A percentile compares a stretch with the other conserved stretches of the same genome.
These are phyloP conservation scores for Neurospora sp. DNA, from an alignment of 495 filamentous ascomycete genomes.

Conservation along the genomic window DNA sequence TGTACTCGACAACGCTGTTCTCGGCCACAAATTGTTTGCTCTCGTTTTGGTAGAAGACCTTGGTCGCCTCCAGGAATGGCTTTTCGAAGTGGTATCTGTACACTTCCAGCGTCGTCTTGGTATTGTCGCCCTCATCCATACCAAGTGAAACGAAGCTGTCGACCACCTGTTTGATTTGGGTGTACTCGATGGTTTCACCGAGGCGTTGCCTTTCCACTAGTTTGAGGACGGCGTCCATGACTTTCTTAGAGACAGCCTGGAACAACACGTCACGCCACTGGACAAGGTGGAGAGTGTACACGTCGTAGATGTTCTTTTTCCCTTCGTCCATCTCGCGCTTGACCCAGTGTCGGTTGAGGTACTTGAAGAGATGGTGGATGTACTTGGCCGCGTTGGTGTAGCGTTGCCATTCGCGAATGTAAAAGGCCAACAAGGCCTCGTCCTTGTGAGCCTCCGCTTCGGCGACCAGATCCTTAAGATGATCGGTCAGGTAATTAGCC, in stretches of 20 bases:
- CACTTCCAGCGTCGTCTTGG: constrained; percentile 89
- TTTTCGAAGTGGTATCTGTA: constrained; percentile 86
- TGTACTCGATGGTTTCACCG: constrained; percentile 95
- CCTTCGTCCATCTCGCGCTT: constrained; percentile 98
- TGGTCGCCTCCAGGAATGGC: constrained; percentile 82
- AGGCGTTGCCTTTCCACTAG: constrained; percentile 96
- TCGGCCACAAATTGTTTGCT: constrained; percentile 90
- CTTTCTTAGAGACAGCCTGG: constrained; percentile 64
- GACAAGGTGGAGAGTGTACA: constrained; percentile 92
- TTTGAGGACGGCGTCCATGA: constrained; percentile 91
- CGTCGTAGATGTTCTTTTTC: constrained; percentile 96
- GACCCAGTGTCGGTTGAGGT: constrained; percentile 98
- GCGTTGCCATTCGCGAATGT: constrained; percentile 91
- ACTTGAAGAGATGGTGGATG: constrained; percentile 93
- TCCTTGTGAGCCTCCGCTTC: constrained; percentile 70
- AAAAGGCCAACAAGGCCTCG: constrained; percentile 86
- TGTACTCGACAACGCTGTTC: constrained; percentile 97
- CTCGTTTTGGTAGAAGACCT: constrained; percentile 78
- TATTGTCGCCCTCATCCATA: constrained; percentile 83
- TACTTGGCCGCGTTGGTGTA: constrained; percentile 94
- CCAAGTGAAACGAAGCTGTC: constrained; percentile 95
- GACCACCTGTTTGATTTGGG: constrained; percentile 93
- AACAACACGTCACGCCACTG: constrained; percentile 93
- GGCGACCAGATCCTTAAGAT: constrained; percentile 55
- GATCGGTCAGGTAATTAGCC: constrained; percentile 67